phyloP scores from a whole-genome alignment of 768 basidiomycete species.

The Lactarius deliciosus region DNA sequence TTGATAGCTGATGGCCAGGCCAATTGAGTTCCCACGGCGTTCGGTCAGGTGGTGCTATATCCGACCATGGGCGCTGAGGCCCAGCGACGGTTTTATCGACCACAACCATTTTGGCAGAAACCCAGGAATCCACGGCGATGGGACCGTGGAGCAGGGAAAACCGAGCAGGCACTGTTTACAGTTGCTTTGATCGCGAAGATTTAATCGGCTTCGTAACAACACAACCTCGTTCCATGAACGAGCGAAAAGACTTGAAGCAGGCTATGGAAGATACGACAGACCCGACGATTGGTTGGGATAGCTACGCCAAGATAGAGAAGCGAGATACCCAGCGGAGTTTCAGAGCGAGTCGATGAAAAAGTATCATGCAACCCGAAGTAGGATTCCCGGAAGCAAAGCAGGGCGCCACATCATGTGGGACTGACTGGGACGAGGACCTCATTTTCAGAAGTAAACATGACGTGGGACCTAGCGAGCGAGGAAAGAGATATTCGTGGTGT shows the following conservation, averaged over 20 bases:
- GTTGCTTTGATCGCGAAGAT: background rate
- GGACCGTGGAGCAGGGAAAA: background rate
- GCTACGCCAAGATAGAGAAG: background rate
- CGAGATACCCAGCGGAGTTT: background rate
- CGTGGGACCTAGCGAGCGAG: background rate
- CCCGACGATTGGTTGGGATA: background rate
- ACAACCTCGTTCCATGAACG: background rate
- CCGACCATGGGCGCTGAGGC: background rate
- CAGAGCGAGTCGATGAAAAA: background rate
- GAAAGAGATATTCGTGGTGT: background rate
- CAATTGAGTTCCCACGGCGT: background rate
- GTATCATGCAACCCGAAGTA: slow-evolving; percentile 1
- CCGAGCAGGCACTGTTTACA: background rate
- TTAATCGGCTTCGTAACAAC: background rate
- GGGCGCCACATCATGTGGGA: slow-evolving; percentile 12
- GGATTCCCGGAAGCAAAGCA: background rate
- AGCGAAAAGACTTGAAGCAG: background rate
- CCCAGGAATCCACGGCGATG: background rate
- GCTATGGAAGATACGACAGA: background rate
- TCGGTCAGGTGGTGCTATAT: background rate
- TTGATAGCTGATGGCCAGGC: background rate
- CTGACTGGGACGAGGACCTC: slow-evolving; percentile 1
- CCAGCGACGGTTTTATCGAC: background rate
- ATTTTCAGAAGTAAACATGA: background rate
- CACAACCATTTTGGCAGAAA: background rate